Base-by-base conservation (phyloP, 305 asterid genomes). In the Coffea humblotiana region DNA sequence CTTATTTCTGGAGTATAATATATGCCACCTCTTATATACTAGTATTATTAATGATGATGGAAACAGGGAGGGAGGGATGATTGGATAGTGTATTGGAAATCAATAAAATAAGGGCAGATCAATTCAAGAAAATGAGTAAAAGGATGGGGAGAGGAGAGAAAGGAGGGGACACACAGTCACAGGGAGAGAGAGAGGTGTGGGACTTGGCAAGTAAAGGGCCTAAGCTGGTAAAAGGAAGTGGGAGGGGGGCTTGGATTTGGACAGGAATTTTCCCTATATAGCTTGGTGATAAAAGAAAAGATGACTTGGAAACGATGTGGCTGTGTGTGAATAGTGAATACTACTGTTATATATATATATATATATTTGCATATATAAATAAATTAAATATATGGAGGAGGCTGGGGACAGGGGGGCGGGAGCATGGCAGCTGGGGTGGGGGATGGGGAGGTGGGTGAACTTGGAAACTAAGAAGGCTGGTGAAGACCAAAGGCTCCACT, bases 401-500 rank as follows among this genome's bases (percentile, higher is more conserved):
- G 65, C 65, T 7, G 27, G 35, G n/a, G 54, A 32, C 9, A 19
- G 14, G 25, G 51, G 43, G 51, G 9, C 40, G 43, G 52, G 25
- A 6, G 52, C 25, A 66, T 25, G 61, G 16, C 12, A 72, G 75
- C 2, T 8, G 2, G 51, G 0, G 60, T 0, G 6, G 43, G 64
- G 35, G 13, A 45, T 35, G 72, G 27, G 60, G 16, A 27, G 77
- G 75, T 80, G 82, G 82, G 70, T 78, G 86, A 79, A 77, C 85
- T 81, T 86, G 75, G 83, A 79, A 85, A 80, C 85, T 10, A 85
- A 78, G 84, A 43, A 80, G 1, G 32, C 32, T 32, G 32, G 32
- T 32, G 1, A 83, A 83, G 77, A 85, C 83, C 67, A 51, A 23
- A 48, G 83, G 80, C 85, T 83, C 35, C 83, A 79, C 86, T 65